Base-by-base conservation (phyloP, 192 early-diverging fungal genomes). In the Entomortierella parvispora region DNA sequence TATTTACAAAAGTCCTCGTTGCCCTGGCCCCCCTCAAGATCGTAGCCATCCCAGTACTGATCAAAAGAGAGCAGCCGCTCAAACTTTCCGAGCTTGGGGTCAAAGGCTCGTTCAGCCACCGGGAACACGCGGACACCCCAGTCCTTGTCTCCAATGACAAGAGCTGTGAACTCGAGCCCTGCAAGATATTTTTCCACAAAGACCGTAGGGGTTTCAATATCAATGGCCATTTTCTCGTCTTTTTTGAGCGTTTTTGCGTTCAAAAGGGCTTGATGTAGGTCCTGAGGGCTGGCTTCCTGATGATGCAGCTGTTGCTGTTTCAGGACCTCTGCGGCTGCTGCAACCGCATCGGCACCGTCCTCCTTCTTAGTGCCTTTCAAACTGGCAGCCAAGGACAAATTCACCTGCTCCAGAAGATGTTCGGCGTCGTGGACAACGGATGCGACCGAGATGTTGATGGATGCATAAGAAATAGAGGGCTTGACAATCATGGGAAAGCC, bases 401-500 rank as follows among this genome's bases (percentile, higher is more conserved):
- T 64, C 17, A 76, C 46, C 63, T 85, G 83, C 45, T 78, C 50
- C 9, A 79, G 33, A 17, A 80, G 40, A 9, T 65, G 58, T 25
- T 59, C 65, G 2, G 52, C 49, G 42, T 42, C 65, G 25, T 74
- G 72, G 12, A 82, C 71, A 22, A 85, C 71, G 23, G 82, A 83
- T 9, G 28, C n/a, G 34, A 76, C 45, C 11, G 71, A 70, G 49
- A 85, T 85, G 28, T 61, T 63, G 31, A 85, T 70, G 28, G 80
- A 81, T 7, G 83, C 83, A 26, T 85, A 85, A 0, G 78, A 81
- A 32, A 84, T 75, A 20, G 82, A 80, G 6, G 83, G 83, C 54
- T 84, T 84, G 28, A 85, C 68, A 48, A 85, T 84, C 60, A 85
- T 65, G 4, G 83, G 83, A 45, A 72, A 84, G 0, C 71, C 64